A percentile compares a stretch with the other conserved stretches of the same genome.
Evolutionary conservation across 345 rosid genomes (phyloP).

Genomic region (Melaleuca quinquenervia): DNA sequence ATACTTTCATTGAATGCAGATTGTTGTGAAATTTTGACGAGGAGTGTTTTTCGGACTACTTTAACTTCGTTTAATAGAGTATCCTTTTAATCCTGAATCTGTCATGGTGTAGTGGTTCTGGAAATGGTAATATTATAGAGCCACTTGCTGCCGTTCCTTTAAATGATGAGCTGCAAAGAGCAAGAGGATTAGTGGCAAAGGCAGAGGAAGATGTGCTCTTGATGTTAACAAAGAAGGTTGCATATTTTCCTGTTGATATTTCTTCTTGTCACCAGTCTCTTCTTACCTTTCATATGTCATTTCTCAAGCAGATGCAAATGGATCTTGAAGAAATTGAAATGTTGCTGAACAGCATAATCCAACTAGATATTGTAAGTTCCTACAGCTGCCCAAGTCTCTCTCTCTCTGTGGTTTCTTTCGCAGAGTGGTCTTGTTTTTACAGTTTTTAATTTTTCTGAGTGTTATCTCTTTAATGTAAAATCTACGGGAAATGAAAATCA

Average conservation of each 20-base stretch:
- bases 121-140: constrained; percentile 58
- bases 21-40: background rate
- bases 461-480: background rate
- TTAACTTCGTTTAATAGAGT: background rate
- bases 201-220: constrained; percentile 77
- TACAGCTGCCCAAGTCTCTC: background rate
- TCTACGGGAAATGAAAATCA: background rate
- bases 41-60: background rate
- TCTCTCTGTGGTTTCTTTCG: background rate
- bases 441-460: background rate
- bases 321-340: constrained; percentile 53
- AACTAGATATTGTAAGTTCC: constrained; percentile 61
- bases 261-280: background rate
- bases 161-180: constrained; percentile 77
- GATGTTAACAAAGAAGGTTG: constrained; percentile 66
- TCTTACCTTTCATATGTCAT: constrained; percentile 9
- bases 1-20: background rate
- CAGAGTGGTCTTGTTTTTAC: background rate
- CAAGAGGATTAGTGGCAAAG: constrained; percentile 57
- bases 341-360: constrained; percentile 32
- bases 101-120: constrained; percentile 64
- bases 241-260: constrained; percentile 5
- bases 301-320: constrained; percentile 46
- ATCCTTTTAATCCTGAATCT: background rate
- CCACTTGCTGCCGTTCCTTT: constrained; percentile 75